phyloP scores from a whole-genome alignment of 306 rosid species.

The Coriaria nepalensis region DNA sequence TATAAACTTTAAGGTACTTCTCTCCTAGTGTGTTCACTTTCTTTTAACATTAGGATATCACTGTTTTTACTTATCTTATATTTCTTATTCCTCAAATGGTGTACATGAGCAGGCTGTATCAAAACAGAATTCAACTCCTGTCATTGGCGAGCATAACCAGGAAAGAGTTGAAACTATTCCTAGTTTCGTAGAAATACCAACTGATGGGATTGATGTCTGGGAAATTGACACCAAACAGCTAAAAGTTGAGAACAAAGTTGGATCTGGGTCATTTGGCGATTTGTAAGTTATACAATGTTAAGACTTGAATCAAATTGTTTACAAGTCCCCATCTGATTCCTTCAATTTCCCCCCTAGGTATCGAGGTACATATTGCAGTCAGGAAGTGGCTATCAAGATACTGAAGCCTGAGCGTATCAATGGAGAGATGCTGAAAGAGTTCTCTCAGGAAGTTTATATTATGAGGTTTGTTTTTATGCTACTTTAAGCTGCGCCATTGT shows the following conservation, averaged over 20 bases:
- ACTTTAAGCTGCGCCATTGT: slow-evolving; percentile 2
- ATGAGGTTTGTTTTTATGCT: slow-evolving; percentile 63
- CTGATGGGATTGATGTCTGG: slow-evolving; percentile 96
- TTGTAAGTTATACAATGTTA: slow-evolving; percentile 51
- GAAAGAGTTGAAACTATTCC: slow-evolving; percentile 34
- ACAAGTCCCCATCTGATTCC: slow-evolving; percentile 25
- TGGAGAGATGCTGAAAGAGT: slow-evolving; percentile 80
- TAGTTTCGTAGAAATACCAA: slow-evolving; percentile 64
- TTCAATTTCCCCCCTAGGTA: slow-evolving; percentile 32
- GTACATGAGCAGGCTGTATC: slow-evolving; percentile 45
- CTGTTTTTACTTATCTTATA: slow-evolving; percentile 9
- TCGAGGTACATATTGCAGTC: slow-evolving; percentile 85
- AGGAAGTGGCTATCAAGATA: slow-evolving; percentile 93
- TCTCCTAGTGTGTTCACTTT: background rate
- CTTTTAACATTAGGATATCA: background rate
- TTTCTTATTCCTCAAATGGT: slow-evolving; percentile 11
- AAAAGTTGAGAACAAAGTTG: slow-evolving; percentile 76
- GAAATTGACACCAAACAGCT: slow-evolving; percentile 77
- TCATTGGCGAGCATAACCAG: slow-evolving; percentile 34
- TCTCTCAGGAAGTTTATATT: slow-evolving; percentile 95
- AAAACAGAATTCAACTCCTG: slow-evolving; percentile 39
- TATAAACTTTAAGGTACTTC: slow-evolving; percentile 48
- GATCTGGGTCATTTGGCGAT: slow-evolving; percentile 93
- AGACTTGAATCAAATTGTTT: slow-evolving; percentile 15
- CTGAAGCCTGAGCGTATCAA: slow-evolving; percentile 75